phyloP scores from a whole-genome alignment of 2,329 filamentous ascomycete species.

The Mariannaea elegans region DNA sequence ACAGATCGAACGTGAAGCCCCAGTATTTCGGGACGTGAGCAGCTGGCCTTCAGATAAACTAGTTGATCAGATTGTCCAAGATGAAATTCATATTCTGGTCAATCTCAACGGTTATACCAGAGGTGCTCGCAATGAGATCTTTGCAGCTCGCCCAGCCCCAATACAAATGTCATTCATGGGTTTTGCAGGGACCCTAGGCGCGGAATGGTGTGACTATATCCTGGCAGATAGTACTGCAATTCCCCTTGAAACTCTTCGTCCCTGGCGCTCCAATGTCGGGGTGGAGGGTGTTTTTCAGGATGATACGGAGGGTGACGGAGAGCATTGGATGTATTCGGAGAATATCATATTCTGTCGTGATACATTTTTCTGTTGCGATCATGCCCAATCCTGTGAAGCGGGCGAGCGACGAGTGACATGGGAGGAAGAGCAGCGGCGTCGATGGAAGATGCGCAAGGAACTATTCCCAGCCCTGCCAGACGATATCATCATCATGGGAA shows the following conservation, averaged over 20 bases:
- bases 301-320: slow-evolving; percentile 73
- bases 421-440: slow-evolving; percentile 81
- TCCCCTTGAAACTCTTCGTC: slow-evolving; percentile 81
- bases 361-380: slow-evolving; percentile 98
- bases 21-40: slow-evolving; percentile 89
- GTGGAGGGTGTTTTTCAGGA: slow-evolving; percentile 74
- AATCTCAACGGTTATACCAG: slow-evolving; percentile 99
- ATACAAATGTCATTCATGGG: slow-evolving; percentile 99
- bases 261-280: slow-evolving; percentile 77
- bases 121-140: slow-evolving; percentile 96
- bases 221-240: slow-evolving; percentile 90
- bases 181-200: slow-evolving; percentile 93
- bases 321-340: slow-evolving; percentile 94
- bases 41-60: slow-evolving; percentile 85
- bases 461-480: slow-evolving; percentile 86
- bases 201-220: slow-evolving; percentile 98
- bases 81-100: slow-evolving; percentile 92
- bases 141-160: slow-evolving; percentile 91
- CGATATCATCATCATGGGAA: slow-evolving; percentile 89
- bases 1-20: slow-evolving; percentile 92
- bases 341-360: slow-evolving; percentile 95
- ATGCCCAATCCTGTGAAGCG: slow-evolving; percentile 86
- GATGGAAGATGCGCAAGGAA: slow-evolving; percentile 94
- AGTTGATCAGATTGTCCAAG: slow-evolving; percentile 84
- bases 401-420: slow-evolving; percentile 75